A percentile compares a stretch with the other conserved stretches of the same genome.
Conservation (phyloP, 208 protist species). For the Naegleria lovaniensis region DNA sequence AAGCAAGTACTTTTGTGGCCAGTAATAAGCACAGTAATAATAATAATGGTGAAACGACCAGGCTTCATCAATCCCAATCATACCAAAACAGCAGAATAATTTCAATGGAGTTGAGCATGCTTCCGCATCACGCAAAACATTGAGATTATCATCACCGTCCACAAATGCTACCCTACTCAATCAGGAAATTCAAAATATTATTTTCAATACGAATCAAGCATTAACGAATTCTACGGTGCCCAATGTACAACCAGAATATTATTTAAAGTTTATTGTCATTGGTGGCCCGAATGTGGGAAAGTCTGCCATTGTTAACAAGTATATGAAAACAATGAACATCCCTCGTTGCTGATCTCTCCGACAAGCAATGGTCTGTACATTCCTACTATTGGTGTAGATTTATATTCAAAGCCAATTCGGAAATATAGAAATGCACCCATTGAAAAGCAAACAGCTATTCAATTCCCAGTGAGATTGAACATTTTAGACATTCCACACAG, state of each 20-base stretch:
- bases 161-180: no score
- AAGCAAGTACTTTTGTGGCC: no score
- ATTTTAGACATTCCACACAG: neutral
- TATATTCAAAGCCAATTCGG: neutral
- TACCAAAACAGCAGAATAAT: no score
- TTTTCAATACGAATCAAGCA: neutral
- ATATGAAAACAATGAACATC: neutral
- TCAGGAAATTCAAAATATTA: neutral
- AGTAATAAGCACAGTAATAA: no score
- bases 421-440: neutral
- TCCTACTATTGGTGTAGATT: neutral
- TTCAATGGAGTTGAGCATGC: no score
- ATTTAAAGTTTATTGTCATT: neutral
- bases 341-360: neutral
- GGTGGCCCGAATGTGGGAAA: neutral
- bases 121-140: no score
- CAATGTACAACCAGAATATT: constrained; percentile 7
- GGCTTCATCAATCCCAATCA: no score
- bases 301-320: neutral
- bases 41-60: no score
- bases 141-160: no score
- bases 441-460: neutral
- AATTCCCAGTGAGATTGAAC: neutral
- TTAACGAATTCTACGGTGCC: neutral
- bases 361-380: neutral